Base-by-base conservation (phyloP, 768 basidiomycete genomes). In the Auriscalpium microsporum region DNA sequence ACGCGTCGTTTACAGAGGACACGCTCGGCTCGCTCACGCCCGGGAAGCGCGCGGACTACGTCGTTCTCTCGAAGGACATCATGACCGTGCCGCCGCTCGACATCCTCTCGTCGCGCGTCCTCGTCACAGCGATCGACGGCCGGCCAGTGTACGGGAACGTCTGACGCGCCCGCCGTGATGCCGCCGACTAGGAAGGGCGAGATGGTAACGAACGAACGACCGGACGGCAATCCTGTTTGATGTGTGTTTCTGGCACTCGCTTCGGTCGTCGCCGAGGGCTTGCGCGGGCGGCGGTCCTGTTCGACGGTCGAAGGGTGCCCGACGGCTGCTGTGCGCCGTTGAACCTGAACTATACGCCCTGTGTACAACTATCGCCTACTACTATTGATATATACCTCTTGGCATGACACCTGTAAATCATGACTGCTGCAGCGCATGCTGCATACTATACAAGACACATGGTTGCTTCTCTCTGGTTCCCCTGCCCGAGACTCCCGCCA, bases 41-140 rank as follows among this genome's bases (percentile, higher is more conserved):
- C 1, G 91, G 92, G 16, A 93, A 92, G 65, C 75, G 78, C 34
- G 94, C 91, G 7, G 94, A 97, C 68, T 89, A 85, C 61, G 84
- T 88, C n/a, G 73, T 96, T 14, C 76, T 94, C 56, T 87, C 87
- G 7, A 81, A 81, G 57, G 84, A 96, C 67, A 86, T 95, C 59
- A 87, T 94, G 85, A 70, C 71, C 13, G 68, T 92, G 11, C 74
- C 81, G 2, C 67, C 68, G 2, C 62, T 73, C 47, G 73, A 82
- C 47, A 83, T 96, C 36, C 74, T 94, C 33, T 64, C 73, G 17
- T 86, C 90, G 7, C 75, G 77, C 58, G 87, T 91, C 42, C 67
- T 81, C 17, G 80, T 83, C 7, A 94, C 92, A 28, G 82, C 86
- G 52, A 81, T 96, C 8, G 92, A 93, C 63, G 94, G 93, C 14